Evolutionary conservation across 345 rosid genomes (phyloP).

Genomic region (Linum tenue): DNA sequence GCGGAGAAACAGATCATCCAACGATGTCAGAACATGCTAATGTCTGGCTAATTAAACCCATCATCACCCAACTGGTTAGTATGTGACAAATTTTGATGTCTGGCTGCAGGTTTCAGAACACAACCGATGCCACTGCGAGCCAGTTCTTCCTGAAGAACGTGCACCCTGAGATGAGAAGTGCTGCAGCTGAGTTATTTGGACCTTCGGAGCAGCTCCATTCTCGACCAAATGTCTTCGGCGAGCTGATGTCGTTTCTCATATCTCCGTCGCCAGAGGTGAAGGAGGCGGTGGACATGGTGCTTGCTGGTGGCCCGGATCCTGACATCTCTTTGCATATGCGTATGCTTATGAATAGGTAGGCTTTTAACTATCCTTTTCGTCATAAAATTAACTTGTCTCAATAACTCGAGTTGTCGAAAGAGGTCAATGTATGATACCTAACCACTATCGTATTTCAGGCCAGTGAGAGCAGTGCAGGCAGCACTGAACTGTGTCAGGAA

Average conservation of each 20-base stretch:
- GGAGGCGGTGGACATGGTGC: slow-evolving; percentile 74
- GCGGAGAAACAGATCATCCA: too few species aligned
- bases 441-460: slow-evolving; percentile 35
- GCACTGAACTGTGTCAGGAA: slow-evolving; percentile 57
- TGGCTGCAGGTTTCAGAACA: slow-evolving; percentile 71
- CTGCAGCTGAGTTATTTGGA: slow-evolving; percentile 68
- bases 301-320: slow-evolving; percentile 53
- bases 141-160: slow-evolving; percentile 91
- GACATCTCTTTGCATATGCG: slow-evolving; percentile 86
- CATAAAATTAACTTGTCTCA: too few species aligned
- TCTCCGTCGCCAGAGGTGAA: slow-evolving; percentile 70
- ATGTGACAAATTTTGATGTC: too few species aligned
- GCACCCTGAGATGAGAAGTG: slow-evolving; percentile 68
- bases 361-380: not conserved
- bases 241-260: slow-evolving; percentile 70
- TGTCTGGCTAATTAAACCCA: too few species aligned
- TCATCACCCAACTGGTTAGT: too few species aligned
- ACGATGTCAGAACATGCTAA: too few species aligned
- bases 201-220: slow-evolving; percentile 38
- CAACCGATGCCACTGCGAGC: slow-evolving; percentile 85
- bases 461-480: slow-evolving; percentile 66
- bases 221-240: slow-evolving; percentile 88
- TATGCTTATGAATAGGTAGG: slow-evolving; percentile 78
- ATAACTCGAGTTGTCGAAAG: not conserved
- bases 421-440: not conserved